Evolutionary conservation across 345 rosid genomes (phyloP), one percentile per base, ranked within the genome.

Genomic region (Pseudoturritis turrita): DNA sequence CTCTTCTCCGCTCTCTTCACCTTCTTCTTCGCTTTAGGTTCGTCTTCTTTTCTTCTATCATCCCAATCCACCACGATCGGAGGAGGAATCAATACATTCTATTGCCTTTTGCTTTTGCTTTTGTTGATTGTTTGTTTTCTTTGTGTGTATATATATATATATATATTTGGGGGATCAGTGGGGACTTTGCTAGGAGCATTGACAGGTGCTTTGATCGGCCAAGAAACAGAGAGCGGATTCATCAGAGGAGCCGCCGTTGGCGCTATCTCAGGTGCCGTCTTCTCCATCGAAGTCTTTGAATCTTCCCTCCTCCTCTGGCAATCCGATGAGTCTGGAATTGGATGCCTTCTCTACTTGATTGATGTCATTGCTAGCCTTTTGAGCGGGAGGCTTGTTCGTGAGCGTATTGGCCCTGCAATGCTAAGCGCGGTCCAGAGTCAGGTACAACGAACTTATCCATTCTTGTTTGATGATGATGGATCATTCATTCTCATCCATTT

Each of bases 191-290:
- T 91, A 69, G 98, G 98, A 63, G 96, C 97, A 65, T 78, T 94
- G 86, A 94, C 98, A 3, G 98, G 98, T 51, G 98, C 97, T 82
- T 74, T 94, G 86, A 94, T 94, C 54, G 98, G 98, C 65, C 98
- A 94, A 82, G 98, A 94, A 77, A 94, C 98, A 0, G 98, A 94
- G 81, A 89, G 96, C 76, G 98, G 98, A 10, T 94, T 94, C 76
- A 84, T 94, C 50, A 71, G 98, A 77, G 98, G 98, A 31, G 98
- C 98, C 44, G 93, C 96, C 6, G 90, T 94, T 49, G 98, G 97
- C 17, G 98, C 98, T 17, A 91, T 94, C 47, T 94, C 98, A 7
- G 98, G 98, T 60, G 98, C 98, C 31, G 96, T 94, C 83, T 94
- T 91, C 81, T 94, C 98, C 17, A 91, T 94, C 60, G 96, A 94